phyloP scores from a whole-genome alignment of 2,329 filamentous ascomycete species.

The Hypoxylon sp. region DNA sequence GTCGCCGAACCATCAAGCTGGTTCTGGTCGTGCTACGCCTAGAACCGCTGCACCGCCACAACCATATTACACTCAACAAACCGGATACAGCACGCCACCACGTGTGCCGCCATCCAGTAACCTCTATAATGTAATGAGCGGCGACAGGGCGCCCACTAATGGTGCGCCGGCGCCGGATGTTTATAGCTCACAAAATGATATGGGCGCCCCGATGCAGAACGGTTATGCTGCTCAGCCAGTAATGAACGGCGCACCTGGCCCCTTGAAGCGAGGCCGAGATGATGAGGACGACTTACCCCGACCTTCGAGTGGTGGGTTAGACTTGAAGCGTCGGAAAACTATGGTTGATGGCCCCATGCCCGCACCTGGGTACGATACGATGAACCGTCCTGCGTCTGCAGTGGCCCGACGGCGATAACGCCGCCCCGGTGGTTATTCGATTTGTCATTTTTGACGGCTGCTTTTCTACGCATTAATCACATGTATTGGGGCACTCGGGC shows the following conservation, averaged over 20 bases:
- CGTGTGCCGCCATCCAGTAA: conserved; percentile 79
- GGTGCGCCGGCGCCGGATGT: conserved; percentile 76
- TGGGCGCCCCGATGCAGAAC: conserved; percentile 67
- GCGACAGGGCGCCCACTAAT: conserved; percentile 76
- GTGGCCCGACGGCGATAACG: conserved; percentile 56
- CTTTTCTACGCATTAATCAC: conserved; percentile 43
- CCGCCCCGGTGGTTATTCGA: conserved; percentile 9
- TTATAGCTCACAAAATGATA: conserved; percentile 76
- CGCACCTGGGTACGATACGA: conserved; percentile 63
- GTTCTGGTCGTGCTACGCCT: conserved; percentile 87
- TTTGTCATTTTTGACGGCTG: conserved; percentile 15
- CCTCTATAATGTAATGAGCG: conserved; percentile 90
- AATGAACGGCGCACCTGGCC: conserved; percentile 71
- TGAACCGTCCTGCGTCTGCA: conserved; percentile 62
- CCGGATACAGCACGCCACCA: conserved; percentile 84
- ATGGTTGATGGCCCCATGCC: conserved; percentile 72
- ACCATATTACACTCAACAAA: conserved; percentile 76
- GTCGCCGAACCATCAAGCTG: conserved; percentile 82
- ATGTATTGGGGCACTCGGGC: conserved; percentile 45
- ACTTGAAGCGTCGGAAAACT: conserved; percentile 85
- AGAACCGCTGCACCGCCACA: conserved; percentile 80
- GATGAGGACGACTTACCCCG: conserved; percentile 73
- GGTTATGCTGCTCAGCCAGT: conserved; percentile 74
- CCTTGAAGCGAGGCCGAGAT: conserved; percentile 63
- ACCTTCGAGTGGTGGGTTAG: conserved; percentile 72